Evolutionary conservation across 805 yeast species (phyloP), one percentile per base, ranked within the genome.

Genomic region (Monosporozyma servazzii): DNA sequence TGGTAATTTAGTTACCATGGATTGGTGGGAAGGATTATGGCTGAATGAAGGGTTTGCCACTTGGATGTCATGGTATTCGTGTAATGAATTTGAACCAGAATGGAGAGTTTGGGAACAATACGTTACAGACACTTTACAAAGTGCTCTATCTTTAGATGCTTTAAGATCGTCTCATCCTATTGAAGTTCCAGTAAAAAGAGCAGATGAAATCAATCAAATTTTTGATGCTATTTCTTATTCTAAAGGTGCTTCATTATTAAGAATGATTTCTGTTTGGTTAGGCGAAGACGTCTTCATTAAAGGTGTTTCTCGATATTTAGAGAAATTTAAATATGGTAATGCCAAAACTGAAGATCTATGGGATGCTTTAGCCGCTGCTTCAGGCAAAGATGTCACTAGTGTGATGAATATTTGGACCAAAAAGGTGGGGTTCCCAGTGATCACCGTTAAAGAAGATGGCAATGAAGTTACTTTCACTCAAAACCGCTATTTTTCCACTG

Each of bases 1-100:
- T 62, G 95, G 95, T 65, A 84, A 86, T 69, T 75, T 86, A 69
- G 95, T 86, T 54, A 86, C 95, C 50, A 86, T 86, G 95, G 90
- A 86, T 63, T 86, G 88, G 84, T 86, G 95, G 95, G 88, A 85
- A 68, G 91, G 88, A 57, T 76, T 86, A 62, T 86, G 93, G 91
- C 77, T 86, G 60, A 86, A 86, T 65, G 95, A 86, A 72, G 91
- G 93, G 45, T 87, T 86, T 60, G 95, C 95, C 47, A 86, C 95
- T 50, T 86, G 91, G 88, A 85, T 84, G 84, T 86, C 91, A 4
- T 86, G 91, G 89, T 83, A 79, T 64, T 84, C 90, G 9, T 82
- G 88, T 67, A 82, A 86, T 69, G 70, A 81, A 45, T 76, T 85
- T 62, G 80, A 78, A 68, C 93, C 93, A 29, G 88, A 85, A 56